Evolutionary conservation across 192 early-diverging fungal genomes (phyloP), one percentile per base, ranked within the genome.

Genomic region (Phlyctochytrium bullatum): DNA sequence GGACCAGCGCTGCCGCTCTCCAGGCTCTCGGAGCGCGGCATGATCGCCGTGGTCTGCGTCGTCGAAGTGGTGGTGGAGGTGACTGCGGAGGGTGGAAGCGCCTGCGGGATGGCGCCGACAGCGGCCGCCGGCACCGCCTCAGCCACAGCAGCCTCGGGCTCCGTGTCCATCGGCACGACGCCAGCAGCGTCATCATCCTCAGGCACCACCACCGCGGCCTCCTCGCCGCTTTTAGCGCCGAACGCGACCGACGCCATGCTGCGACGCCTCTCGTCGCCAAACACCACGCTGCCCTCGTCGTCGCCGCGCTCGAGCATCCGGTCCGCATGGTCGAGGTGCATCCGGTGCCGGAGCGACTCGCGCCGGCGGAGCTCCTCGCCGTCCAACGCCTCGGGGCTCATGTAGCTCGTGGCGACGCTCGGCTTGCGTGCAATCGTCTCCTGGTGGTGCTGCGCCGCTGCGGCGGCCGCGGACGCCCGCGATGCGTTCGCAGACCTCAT

Each of bases 311-410:
- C n/a, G 27, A 57, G 54, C 54, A 57, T 57, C 27, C 54, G 12
- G 14, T 57, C 54, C 6, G 54, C 54, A 28, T 57, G 54, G 12
- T 57, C 54, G 27, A 24, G 6, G 25, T 57, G 54, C 54, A 57
- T 57, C 12, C 54, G 54, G 14, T 27, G 4, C 16, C 54, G 12
- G 14, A 57, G 12, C 14, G 20, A 57, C 12, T 57, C 54, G 14
- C 54, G 12, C 6, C 54, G 12, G 54, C 20, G 14, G 14, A 24
- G 12, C 16, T 14, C 54, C 4, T 57, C 54, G 27, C 25, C 54
- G 6, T 57, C 54, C 54, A 20, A 10, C 54, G 10, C 54, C 54
- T 57, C 54, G 6, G 54, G 25, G 54, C 12, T 20, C 12, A 6
- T 57, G 20, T 20, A 10, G 14, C 12, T 25, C 27, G 54, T 57